Base-by-base conservation (phyloP, 257 asterid species). In the Jaltomata sinuosa region DNA sequence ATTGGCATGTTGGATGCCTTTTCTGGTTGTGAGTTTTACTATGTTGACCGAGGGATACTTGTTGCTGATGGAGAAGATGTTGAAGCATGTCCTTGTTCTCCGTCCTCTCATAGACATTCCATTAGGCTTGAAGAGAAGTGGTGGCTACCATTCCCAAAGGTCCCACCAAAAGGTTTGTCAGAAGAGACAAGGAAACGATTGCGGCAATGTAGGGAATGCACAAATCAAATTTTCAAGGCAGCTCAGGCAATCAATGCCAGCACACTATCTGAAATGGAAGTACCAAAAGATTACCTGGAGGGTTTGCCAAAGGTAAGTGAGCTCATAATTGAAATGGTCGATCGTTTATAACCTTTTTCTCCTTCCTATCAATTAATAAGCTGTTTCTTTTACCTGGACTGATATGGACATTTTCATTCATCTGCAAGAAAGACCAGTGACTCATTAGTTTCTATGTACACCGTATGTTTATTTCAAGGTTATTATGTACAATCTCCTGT, bases 141-240 rank as follows among this genome's bases (percentile, higher is more conserved):
- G 97, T 94, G 98, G 98, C 65, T 96, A 84, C 98, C 99, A 0
- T 93, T 93, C 85, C 99, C 98, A 3, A 93, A 90, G 87, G 97
- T 96, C 82, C 99, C 99, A 0, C 86, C 80, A 3, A 88, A 85
- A 69, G 98, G 98, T 53, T 87, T 94, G 91, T 92, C 92, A 2
- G 93, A 88, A 50, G 91, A 88, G 79, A 72, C 95, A 31, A 93
- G 95, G 82, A 94, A 87, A 87, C 84, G 85, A 34, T 79, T 94
- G 90, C 92, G 89, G 50, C 97, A 94, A 55, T 90, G 95, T 90
- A 92, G 90, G 88, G 98, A 94, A 78, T 93, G 97, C 91, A 90
- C 98, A 8, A 94, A 89, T 47, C 98, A 94, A 79, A 93, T 96
- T 36, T 93, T 91, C 80, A 93, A 91, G 84, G 97, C 99, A 68